Base-by-base conservation (phyloP, 106 monocot genomes). In the Platanthera guangdongensis region DNA sequence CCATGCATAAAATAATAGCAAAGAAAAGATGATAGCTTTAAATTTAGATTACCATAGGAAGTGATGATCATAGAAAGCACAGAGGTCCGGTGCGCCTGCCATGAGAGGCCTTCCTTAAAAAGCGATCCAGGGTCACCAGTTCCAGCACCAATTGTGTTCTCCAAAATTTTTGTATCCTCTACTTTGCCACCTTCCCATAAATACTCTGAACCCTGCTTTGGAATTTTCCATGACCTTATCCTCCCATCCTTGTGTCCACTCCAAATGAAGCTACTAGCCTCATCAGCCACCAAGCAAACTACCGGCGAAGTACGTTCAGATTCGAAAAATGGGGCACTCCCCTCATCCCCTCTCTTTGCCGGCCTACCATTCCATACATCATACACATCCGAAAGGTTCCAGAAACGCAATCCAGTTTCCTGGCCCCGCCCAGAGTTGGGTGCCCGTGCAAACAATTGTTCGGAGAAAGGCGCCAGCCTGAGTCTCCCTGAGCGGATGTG, bases 161-260 rank as follows among this genome's bases (percentile, higher is more conserved):
- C 52, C 45, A 25, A 45, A 52, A 53, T 5, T 45, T 9, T 53
- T 18, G 21, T 51, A n/a, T 46, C 57, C 55, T 45, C 55, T 5
- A 10, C 7, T 30, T 32, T 72, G 5, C 46, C 68, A 30, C 50
- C 68, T 28, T 9, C 68, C 12, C 12, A 11, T 6, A 21, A 47
- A 11, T 10, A 74, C 77, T 19, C 68, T 22, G 16, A 59, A 32
- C 21, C 8, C 51, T 73, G 55, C 71, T 75, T 65, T 21, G 88
- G 85, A 80, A 93, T 85, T 77, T 50, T 87, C 96, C 96, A 97
- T 13, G 87, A 87, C 76, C 89, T 74, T 25, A 97, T 88, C 84
- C 81, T 97, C 7, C 96, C 96, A 74, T 97, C 96, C 86, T 83
- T 97, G 80, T 97, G 96, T 32, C 96, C 96, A 25, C 84, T 93